Conservation (phyloP, 306 rosid genomes). For the Macrotyloma uniflorum region DNA sequence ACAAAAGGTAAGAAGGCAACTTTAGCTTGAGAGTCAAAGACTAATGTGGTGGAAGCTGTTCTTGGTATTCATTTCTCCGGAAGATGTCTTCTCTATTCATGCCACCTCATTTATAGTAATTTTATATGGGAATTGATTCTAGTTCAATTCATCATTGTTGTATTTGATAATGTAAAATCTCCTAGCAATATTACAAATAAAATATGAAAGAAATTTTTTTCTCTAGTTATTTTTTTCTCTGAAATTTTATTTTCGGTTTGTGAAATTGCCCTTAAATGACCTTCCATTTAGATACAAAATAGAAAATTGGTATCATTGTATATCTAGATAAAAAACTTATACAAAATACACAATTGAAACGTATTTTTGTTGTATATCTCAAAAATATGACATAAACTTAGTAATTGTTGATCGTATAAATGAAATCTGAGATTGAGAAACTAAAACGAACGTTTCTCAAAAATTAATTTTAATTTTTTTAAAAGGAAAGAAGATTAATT, state of each 20-base stretch:
- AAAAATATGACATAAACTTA: no score
- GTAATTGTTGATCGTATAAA: no score
- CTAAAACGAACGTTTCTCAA: no score
- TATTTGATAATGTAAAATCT: constrained; percentile 30
- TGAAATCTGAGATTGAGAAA: no score
- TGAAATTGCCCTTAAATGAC: no score
- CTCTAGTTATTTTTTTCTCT: not conserved
- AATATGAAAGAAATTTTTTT: constrained; percentile 10
- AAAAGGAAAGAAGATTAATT: no score
- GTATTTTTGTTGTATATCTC: no score
- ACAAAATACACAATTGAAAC: no score
- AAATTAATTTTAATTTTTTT: no score
- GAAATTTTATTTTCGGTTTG: not conserved
- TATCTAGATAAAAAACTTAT: no score
- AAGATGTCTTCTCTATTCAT: constrained; percentile 14
- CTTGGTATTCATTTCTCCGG: constrained; percentile 15
- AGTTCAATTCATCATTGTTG: constrained; percentile 34
- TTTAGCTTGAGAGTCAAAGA: constrained; percentile 61
- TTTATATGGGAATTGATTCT: constrained; percentile 25
- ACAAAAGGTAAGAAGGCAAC: constrained; percentile 94
- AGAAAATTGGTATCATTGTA: no score
- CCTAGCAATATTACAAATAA: constrained; percentile 13
- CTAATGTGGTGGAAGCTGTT: constrained; percentile 26
- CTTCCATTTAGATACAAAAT: no score
- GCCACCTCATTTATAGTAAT: not conserved